Evolutionary conservation across 2,329 filamentous ascomycete genomes (phyloP), one percentile per base, ranked within the genome.

Genomic region (Alternaria ventricosa): DNA sequence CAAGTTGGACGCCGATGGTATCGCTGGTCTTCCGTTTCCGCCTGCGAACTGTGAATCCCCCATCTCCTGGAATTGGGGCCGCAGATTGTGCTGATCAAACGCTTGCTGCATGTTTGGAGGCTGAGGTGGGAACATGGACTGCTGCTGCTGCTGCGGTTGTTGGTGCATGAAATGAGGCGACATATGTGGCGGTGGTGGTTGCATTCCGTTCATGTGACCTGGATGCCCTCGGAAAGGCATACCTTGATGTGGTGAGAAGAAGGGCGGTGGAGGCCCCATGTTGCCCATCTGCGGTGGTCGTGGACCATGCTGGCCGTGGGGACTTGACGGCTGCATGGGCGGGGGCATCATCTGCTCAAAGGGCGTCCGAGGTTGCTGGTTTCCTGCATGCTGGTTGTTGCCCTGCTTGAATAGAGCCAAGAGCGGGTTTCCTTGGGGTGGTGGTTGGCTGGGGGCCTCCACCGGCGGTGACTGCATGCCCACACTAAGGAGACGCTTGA

Each of bases 1-100:
- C 23, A 90, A 73, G 55, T 86, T 86, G 69, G 87, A 76, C 6
- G 88, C 86, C 33, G 86, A 83, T 2, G 88, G 88, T 28, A 86
- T 82, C 36, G 79, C 76, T 44, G 83, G 81, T 15, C 71, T 55
- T n/a, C 81, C 80, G 60, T 81, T 80, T 55, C 72, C 78, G 56
- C 61, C 78, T 6, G 75, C 68, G 30, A 75, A 75, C n/a, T 79
- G 79, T 9, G 66, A 66, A 25, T 64, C 59, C 13, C 59, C 23
- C 76, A 73, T 13, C 66, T 75, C 65, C 76, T 75, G 60, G 22
- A 62, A 61, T 8, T 53, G 20, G 15, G 59, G 41, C 15, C 46
- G 63, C 46, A 50, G 49, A 27, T 63, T 61, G 11, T 56, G 64
- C 47, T 67, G 62, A 30, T 62, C 63, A 55, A 72, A 72, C 6